Evolutionary conservation across 2,329 filamentous ascomycete species (phyloP), one percentile per base, ranked within the genome.

Genomic region (Dothistroma septosporum): DNA sequence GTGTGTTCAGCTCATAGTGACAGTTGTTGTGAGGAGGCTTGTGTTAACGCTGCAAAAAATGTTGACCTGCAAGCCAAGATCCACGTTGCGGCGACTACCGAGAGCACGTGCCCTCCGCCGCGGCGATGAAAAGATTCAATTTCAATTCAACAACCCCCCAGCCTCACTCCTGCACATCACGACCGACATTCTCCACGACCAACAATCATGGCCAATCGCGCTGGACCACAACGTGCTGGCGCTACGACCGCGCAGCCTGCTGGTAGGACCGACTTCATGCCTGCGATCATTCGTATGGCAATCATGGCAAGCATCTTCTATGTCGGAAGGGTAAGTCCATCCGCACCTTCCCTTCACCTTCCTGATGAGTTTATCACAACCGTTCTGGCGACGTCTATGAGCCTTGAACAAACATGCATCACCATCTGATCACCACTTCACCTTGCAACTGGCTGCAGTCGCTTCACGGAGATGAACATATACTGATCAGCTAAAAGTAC

Each of bases 361-460:
- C 24, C 12, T 50, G 50, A 53, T 53, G 50, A 53, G 8, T 35
- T 53, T 35, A 44, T 53, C 50, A 53, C 50, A 53, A 67, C 64
- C 67, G 72, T 75, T 74, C 72, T 65, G 71, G 73, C 64, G 73
- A 74, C 62, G 57, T 62, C 61, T 62, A 70, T 75, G 73, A 73
- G 69, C 73, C 71, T 68, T 57, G 72, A 73, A 75, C 71, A 70
- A 74, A 75, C 73, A 75, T 75, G 73, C 73, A 75, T 73, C 72
- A 75, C 73, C 73, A 75, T 75, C 73, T 75, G 73, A 75, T 70
- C 67, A 58, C 44, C 32, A 49, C 31, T 28, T 44, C 14, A 4
- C 14, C 19, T 44, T 44, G 41, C 41, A 19, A 37, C 11, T 9
- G 19, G 1, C n/a, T 44, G 41, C 41, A n/a, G 41, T n/a, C 35